Evolutionary conservation across 371 early-diverging fungal genomes (phyloP), one percentile per base, ranked within the genome.

Genomic region (Zychaea mexicana): DNA sequence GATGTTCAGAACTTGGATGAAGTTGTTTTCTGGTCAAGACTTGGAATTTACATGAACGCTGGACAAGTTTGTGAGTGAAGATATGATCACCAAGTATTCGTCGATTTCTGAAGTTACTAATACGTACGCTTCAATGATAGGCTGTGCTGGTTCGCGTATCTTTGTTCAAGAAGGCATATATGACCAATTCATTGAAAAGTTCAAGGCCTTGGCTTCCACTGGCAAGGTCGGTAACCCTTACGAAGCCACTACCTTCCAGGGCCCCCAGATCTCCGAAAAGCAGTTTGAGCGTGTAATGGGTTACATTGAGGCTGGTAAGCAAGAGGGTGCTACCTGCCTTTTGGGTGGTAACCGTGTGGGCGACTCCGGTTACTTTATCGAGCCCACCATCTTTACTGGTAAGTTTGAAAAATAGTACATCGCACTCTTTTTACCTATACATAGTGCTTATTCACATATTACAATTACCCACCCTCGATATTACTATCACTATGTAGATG

Each of bases 61-160:
- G 97, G 97, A 27, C 95, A 94, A 74, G 86, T 88, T 8, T 94
- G 94, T 70, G 2, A 36, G 15, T 10, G 15, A 36, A 36, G 8
- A 36, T 8, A 36, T 36, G 15, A 2, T 15, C 15, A 36, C 8
- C 36, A 36, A 2, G 15, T 36, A 8, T 36, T 36, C 15, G 10
- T 36, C 15, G 8, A 8, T 36, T 36, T 36, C 15, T 42, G n/a
- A 13, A 4, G n/a, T 42, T 42, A 15, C n/a, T 42, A 33, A 33
- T 42, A 42, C 17, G 42, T 42, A 3, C n/a, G 42, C n/a, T n/a
- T n/a, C n/a, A n/a, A n/a, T n/a, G n/a, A n/a, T n/a, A n/a, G n/a
- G n/a, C 42, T 88, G 94, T 57, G 87, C 88, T 62, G 90, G 91
- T 52, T 94, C 93, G 74, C 90, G 97, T 47, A 72, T 96, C 38